phyloP scores from a whole-genome alignment of 2,329 filamentous ascomycete species.

The Elsinoe ampelina region DNA sequence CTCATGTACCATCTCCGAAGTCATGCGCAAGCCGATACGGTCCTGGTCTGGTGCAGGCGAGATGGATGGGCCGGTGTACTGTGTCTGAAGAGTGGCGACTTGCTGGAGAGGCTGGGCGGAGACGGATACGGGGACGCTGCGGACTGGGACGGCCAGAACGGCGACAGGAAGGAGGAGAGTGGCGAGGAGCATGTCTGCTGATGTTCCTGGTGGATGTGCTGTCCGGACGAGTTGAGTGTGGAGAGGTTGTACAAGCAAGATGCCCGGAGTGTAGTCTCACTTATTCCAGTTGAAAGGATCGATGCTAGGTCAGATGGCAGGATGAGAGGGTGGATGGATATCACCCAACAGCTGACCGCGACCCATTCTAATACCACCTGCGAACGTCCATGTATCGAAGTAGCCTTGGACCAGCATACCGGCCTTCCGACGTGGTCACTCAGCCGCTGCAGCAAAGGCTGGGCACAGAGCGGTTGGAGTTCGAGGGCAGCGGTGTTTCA shows the following conservation, averaged over 20 bases:
- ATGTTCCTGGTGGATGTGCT: neutral
- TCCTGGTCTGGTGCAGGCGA: slow-evolving; percentile 3
- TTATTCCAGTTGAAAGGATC: too few species aligned
- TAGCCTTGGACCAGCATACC: neutral
- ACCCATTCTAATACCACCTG: neutral
- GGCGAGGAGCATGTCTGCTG: neutral
- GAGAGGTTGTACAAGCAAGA: neutral
- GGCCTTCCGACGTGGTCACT: neutral
- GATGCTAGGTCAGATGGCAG: too few species aligned
- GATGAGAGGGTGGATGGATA: too few species aligned
- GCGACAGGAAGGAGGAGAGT: slow-evolving; percentile 1
- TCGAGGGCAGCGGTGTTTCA: too few species aligned
- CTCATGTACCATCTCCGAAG: neutral
- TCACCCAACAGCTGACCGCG: neutral
- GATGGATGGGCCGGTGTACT: slow-evolving; percentile 5
- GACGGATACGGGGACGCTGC: slow-evolving; percentile 5
- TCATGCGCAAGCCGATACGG: slow-evolving; percentile 4
- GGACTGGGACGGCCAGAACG: neutral
- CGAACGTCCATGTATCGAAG: neutral
- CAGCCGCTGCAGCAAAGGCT: neutral
- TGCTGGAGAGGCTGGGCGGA: neutral
- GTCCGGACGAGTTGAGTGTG: neutral
- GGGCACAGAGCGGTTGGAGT: too few species aligned
- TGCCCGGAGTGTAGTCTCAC: too few species aligned
- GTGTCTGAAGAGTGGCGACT: slow-evolving; percentile 2